phyloP scores from a whole-genome alignment of 1,284 basidiomycete species.

The Ceratobasidium sp. region DNA sequence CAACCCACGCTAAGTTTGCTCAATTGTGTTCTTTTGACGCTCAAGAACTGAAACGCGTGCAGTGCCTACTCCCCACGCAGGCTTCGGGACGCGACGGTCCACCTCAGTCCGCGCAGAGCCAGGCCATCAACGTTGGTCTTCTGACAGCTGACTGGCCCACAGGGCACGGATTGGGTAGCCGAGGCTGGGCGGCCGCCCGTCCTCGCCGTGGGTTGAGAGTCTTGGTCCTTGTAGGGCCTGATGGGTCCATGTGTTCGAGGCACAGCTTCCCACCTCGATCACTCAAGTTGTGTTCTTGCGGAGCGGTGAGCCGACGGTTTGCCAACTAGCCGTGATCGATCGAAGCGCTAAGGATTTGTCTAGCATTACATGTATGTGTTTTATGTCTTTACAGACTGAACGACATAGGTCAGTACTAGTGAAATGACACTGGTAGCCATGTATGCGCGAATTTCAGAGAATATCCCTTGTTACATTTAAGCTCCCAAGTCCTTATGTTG shows the following conservation, averaged over 20 bases:
- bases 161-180: background rate
- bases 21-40: background rate
- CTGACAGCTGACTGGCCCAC: background rate
- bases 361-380: background rate
- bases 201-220: constrained; percentile 31
- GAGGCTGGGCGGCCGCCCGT: background rate
- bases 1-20: background rate
- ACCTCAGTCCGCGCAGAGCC: background rate
- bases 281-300: background rate
- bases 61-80: constrained; percentile 1
- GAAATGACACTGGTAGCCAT: background rate
- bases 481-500: constrained; percentile 1
- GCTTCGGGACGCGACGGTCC: background rate
- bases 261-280: constrained; percentile 29
- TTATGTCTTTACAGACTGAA: background rate
- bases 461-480: background rate
- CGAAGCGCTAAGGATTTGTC: background rate
- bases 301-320: background rate
- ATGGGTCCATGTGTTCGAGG: background rate
- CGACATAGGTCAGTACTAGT: background rate
- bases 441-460: constrained; percentile 5
- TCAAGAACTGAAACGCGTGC: background rate
- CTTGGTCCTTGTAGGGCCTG: background rate
- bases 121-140: background rate
- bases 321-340: background rate